Percentiles rank a stretch among this genome's conserved stretches.
phyloP scores from a whole-genome alignment of 2,329 filamentous ascomycete genomes.

The Penicillium sp. region DNA sequence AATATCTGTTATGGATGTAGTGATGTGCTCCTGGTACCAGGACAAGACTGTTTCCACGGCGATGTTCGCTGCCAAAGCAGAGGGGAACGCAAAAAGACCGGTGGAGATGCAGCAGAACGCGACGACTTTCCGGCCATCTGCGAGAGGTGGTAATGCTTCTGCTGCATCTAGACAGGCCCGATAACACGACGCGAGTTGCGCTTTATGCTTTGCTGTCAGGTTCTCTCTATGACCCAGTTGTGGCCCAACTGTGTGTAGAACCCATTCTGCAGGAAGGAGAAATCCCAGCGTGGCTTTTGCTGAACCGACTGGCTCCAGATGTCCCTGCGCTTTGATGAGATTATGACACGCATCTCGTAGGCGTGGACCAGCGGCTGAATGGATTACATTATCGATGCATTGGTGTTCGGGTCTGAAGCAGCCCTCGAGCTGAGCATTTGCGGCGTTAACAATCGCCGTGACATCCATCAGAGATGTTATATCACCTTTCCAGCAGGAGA shows the following conservation, averaged over 20 bases:
- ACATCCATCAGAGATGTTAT: slow-evolving; percentile 21
- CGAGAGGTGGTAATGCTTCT: slow-evolving; percentile 10
- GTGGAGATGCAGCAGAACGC: slow-evolving; percentile 27
- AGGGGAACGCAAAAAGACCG: slow-evolving; percentile 24
- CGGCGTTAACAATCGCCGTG: slow-evolving; percentile 27
- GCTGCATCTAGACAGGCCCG: slow-evolving; percentile 13
- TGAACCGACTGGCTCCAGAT: slow-evolving; percentile 12
- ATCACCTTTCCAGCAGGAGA: slow-evolving; percentile 24
- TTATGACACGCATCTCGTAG: slow-evolving; percentile 21
- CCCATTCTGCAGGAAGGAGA: slow-evolving; percentile 13
- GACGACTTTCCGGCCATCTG: slow-evolving; percentile 18
- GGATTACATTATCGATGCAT: slow-evolving; percentile 29
- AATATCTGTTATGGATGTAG: slow-evolving; percentile 19
- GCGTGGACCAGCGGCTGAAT: slow-evolving; percentile 22
- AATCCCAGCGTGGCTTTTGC: slow-evolving; percentile 22
- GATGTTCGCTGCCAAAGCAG: slow-evolving; percentile 16
- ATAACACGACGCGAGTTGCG: slow-evolving; percentile 19
- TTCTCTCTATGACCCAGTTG: slow-evolving; percentile 8
- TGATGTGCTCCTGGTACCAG: slow-evolving; percentile 15
- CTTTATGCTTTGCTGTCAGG: slow-evolving; percentile 3
- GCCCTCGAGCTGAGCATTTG: slow-evolving; percentile 21
- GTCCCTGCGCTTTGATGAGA: slow-evolving; percentile 10
- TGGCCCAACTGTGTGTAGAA: slow-evolving; percentile 26
- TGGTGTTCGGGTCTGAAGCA: slow-evolving; percentile 24
- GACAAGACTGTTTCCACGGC: slow-evolving; percentile 13